Percentiles rank a stretch among this genome's conserved stretches.
Evolutionary conservation across 768 basidiomycete species (phyloP).

Genomic region (Leccinum sublutescens): DNA sequence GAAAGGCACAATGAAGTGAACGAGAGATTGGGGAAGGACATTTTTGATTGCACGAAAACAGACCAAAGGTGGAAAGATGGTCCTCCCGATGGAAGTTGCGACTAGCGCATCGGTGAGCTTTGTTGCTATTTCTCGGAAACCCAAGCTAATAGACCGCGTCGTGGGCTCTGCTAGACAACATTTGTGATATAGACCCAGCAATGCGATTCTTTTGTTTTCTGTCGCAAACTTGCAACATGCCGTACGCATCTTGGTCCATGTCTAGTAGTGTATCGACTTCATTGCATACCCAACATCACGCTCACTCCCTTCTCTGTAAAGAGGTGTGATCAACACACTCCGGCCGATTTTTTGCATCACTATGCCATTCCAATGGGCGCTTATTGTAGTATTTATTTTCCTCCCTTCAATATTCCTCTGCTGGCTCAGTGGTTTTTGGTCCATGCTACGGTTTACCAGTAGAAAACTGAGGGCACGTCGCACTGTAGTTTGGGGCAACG

Average conservation of each 20-base stretch:
- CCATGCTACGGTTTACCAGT: background rate
- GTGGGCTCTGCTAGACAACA: background rate
- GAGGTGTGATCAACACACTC: background rate
- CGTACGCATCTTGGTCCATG: background rate
- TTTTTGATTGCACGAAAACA: slow-evolving; percentile 78
- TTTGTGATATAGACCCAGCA: background rate
- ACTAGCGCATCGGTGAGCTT: slow-evolving; percentile 42
- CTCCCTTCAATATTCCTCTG: background rate
- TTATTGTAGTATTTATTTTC: background rate
- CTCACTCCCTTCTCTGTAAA: background rate
- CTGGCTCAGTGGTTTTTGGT: background rate
- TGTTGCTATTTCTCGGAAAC: background rate
- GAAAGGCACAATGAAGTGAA: slow-evolving; percentile 94
- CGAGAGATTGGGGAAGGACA: slow-evolving; percentile 74
- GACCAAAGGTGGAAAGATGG: slow-evolving; percentile 95
- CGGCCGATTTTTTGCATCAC: background rate
- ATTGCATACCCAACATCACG: background rate
- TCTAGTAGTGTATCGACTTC: background rate
- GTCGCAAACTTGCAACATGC: background rate
- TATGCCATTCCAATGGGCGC: background rate
- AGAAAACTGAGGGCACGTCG: background rate
- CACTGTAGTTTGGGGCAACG: background rate
- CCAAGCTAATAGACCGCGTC: background rate
- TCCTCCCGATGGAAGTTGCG: slow-evolving; percentile 83
- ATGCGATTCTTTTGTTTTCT: background rate